phyloP scores from a whole-genome alignment of 225 moss, liverwort and hornwort species.

The Bryum argenteum region DNA sequence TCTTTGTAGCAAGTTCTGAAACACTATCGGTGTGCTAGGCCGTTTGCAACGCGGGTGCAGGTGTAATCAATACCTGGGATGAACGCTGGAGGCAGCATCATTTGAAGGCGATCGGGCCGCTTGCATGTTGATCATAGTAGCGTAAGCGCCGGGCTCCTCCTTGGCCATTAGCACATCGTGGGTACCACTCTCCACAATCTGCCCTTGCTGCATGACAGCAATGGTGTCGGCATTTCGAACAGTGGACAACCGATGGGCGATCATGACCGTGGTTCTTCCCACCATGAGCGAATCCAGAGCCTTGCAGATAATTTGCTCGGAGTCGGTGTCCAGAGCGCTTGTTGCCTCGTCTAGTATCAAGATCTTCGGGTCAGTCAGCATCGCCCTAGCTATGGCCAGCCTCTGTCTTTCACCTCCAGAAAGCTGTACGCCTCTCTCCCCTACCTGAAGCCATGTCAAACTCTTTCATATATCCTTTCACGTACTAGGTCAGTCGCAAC shows the following conservation, averaged over 20 bases:
- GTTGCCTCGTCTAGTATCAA: slow-evolving; percentile 75
- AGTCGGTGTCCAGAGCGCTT: slow-evolving; percentile 57
- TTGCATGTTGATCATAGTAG: slow-evolving; percentile 38
- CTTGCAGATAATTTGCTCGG: slow-evolving; percentile 62
- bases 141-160: slow-evolving; percentile 48
- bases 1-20: background rate
- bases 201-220: slow-evolving; percentile 57
- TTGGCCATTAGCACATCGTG: slow-evolving; percentile 51
- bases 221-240: slow-evolving; percentile 57
- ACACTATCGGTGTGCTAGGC: background rate
- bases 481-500: background rate
- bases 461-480: too few relatives aligned
- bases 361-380: slow-evolving; percentile 65
- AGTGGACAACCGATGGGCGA: slow-evolving; percentile 69
- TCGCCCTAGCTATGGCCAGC: slow-evolving; percentile 68
- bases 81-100: slow-evolving; percentile 17
- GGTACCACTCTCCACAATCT: slow-evolving; percentile 57
- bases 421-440: slow-evolving; percentile 68
- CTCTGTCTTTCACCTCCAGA: slow-evolving; percentile 76
- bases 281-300: slow-evolving; percentile 62
- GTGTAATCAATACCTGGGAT: slow-evolving; percentile 26
- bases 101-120: slow-evolving; percentile 26
- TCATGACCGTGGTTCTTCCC: slow-evolving; percentile 62
- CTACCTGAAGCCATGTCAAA: slow-evolving; percentile 40
- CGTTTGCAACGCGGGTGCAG: background rate